Percentiles rank a stretch among this genome's conserved stretches.
Evolutionary conservation across 2,329 filamentous ascomycete species (phyloP).

Genomic region (Cladophialophora exuberans): DNA sequence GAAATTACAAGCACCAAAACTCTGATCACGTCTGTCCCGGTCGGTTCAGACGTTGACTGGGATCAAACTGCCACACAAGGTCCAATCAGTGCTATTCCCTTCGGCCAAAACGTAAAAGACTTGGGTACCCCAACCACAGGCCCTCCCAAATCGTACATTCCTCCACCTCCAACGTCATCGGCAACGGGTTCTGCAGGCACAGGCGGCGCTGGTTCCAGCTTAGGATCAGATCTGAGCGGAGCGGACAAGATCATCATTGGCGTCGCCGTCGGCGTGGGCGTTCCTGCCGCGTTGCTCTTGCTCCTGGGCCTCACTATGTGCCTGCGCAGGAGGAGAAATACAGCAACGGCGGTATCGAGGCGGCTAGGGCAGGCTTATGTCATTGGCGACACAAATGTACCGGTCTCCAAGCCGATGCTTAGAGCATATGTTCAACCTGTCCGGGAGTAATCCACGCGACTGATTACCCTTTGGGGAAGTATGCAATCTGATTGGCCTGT

Average conservation of each 20-base stretch:
- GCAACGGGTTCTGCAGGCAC: not conserved
- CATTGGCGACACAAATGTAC: too few species aligned
- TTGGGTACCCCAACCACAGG: constrained; percentile 1
- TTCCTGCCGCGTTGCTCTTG: too few species aligned
- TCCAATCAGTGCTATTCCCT: not conserved
- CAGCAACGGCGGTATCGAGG: too few species aligned
- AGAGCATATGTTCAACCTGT: too few species aligned
- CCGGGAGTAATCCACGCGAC: too few species aligned
- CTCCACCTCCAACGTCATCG: not conserved
- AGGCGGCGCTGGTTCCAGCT: not conserved
- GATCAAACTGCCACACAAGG: not conserved
- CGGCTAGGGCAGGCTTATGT: too few species aligned
- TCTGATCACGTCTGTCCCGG: not conserved
- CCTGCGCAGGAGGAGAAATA: too few species aligned
- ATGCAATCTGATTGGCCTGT: too few species aligned
- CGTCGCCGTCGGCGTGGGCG: not conserved
- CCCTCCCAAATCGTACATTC: not conserved
- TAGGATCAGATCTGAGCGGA: not conserved
- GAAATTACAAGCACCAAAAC: not conserved
- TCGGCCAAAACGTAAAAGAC: not conserved
- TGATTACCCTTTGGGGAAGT: too few species aligned
- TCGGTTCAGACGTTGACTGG: not conserved
- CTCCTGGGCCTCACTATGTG: too few species aligned
- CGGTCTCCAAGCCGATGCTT: too few species aligned
- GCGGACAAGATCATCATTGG: not conserved